These are phyloP conservation scores for Metarhizium anisopliae DNA, from an alignment of 2,329 filamentous ascomycete species.

Conservation along the genomic window DNA sequence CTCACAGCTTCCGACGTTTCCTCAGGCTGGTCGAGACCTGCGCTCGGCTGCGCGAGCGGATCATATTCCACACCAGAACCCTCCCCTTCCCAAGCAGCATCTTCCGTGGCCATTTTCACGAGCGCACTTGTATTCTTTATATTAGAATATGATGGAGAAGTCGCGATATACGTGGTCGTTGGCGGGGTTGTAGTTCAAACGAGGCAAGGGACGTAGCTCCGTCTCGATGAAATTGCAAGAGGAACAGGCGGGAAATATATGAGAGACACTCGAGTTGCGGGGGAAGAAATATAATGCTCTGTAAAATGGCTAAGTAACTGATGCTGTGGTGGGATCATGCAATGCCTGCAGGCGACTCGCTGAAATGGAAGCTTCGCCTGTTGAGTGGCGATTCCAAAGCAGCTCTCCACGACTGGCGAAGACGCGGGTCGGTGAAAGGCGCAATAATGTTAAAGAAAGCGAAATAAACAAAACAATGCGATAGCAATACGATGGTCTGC, in stretches of 20 bases:
- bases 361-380: background rate
- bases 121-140: background rate
- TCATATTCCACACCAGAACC: constrained; percentile 47
- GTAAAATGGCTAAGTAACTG: background rate
- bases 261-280: background rate
- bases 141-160: background rate
- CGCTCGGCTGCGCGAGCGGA: constrained; percentile 45
- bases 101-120: constrained; percentile 28
- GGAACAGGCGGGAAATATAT: background rate
- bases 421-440: background rate
- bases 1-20: constrained; percentile 39
- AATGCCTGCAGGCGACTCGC: background rate
- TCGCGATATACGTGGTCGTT: background rate
- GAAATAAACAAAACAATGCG: background rate
- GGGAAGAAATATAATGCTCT: background rate
- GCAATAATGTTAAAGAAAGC: background rate
- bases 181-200: background rate
- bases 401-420: background rate
- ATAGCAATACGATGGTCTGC: background rate
- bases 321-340: background rate
- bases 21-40: constrained; percentile 39
- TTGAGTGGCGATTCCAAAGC: background rate
- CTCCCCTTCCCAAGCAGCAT: constrained; percentile 42
- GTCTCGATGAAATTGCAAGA: background rate
- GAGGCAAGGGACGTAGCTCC: background rate